Evolutionary conservation across 208 protist genomes (phyloP).

Genomic region (Leishmania guyanensis): DNA sequence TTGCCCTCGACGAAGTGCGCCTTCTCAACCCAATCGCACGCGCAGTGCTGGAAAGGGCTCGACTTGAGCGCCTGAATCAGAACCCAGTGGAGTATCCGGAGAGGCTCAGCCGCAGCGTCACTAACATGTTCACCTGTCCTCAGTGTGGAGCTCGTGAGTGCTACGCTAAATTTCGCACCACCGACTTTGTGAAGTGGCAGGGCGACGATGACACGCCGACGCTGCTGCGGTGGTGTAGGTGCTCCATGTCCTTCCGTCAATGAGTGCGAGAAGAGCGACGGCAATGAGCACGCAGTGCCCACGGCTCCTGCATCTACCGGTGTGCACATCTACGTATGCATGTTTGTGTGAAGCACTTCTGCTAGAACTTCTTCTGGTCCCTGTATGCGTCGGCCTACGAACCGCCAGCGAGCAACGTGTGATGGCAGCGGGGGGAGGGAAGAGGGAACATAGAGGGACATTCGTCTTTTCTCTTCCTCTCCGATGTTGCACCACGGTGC

Average conservation of each 20-base stretch:
- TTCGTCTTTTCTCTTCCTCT: too few species aligned
- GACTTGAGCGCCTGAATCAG: conserved; percentile 44
- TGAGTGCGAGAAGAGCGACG: neutral
- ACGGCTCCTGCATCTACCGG: neutral
- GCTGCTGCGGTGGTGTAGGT: conserved; percentile 55
- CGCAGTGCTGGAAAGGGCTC: conserved; percentile 31
- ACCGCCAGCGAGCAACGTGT: neutral
- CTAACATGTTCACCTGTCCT: conserved; percentile 56
- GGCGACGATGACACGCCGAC: conserved; percentile 63
- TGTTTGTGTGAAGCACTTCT: neutral
- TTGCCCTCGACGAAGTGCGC: conserved; percentile 41
- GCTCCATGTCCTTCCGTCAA: conserved; percentile 38
- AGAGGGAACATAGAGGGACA: neutral
- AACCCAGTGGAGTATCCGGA: conserved; percentile 50
- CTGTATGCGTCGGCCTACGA: neutral
- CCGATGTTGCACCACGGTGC: neutral
- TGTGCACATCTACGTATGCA: neutral
- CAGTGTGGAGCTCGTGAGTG: conserved; percentile 50
- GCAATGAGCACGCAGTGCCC: neutral
- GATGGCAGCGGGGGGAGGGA: neutral
- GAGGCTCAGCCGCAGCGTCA: conserved; percentile 39
- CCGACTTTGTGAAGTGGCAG: conserved; percentile 74
- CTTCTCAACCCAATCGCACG: conserved; percentile 48
- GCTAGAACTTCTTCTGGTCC: neutral
- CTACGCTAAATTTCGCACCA: conserved; percentile 54